A percentile compares a stretch with the other conserved stretches of the same genome.
Conservation (phyloP, 805 yeast genomes). For the Spencermartinsiella europaea region DNA sequence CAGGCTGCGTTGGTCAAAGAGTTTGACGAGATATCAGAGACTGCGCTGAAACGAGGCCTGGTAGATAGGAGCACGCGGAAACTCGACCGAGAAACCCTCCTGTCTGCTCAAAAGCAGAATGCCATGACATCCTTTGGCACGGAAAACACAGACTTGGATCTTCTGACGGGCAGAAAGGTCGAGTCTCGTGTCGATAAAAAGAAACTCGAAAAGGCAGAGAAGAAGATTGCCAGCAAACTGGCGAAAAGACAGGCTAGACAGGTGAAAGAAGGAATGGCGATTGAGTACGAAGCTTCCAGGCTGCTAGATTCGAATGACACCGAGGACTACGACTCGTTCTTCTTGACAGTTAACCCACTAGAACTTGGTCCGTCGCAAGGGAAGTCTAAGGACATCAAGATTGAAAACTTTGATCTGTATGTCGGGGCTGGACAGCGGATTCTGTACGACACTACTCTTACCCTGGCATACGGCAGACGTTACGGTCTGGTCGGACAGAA, state of each 20-base stretch:
- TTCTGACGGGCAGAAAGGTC: constrained; percentile 75
- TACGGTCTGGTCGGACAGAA: constrained; percentile 98
- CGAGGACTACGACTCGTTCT: constrained; percentile 89
- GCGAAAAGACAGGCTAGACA: constrained; percentile 62
- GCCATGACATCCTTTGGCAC: constrained; percentile 76
- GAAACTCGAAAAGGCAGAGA: constrained; percentile 95
- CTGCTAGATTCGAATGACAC: constrained; percentile 57
- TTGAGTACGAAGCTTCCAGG: constrained; percentile 70
- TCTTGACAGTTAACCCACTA: constrained; percentile 89
- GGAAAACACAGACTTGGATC: constrained; percentile 80
- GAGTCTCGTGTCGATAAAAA: constrained; percentile 94
- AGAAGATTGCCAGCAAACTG: constrained; percentile 94
- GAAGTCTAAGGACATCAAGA: constrained; percentile 91
- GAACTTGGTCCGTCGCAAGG: constrained; percentile 65
- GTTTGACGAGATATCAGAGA: constrained; percentile 52
- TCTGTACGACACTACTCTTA: constrained; percentile 77
- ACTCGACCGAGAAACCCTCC: constrained; percentile 61
- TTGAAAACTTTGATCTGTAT: constrained; percentile 87
- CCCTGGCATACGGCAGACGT: constrained; percentile 86
- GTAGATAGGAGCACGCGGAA: constrained; percentile 84
- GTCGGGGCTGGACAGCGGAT: constrained; percentile 96
- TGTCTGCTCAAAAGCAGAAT: constrained; percentile 64
- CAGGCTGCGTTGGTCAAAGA: constrained; percentile 44
- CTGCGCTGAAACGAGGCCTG: neutral
- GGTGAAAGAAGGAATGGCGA: constrained; percentile 31